These are phyloP conservation scores for Phylloporus scabripes DNA, from an alignment of 768 basidiomycete genomes.

Conservation along the genomic window DNA sequence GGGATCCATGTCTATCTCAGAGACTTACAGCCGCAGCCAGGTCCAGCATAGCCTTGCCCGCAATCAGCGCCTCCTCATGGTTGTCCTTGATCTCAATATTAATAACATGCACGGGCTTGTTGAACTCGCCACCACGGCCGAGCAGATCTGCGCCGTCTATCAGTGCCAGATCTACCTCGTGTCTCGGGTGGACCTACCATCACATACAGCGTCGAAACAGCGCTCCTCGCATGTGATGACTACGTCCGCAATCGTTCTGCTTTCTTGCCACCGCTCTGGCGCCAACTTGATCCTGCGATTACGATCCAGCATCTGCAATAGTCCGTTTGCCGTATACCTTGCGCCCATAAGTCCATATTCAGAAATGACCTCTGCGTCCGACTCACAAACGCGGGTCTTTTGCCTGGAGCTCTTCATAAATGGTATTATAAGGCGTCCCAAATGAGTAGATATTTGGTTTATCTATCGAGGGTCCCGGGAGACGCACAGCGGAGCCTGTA, in stretches of 20 bases:
- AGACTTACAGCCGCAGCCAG: slow-evolving; percentile 77
- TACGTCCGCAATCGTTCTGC: slow-evolving; percentile 81
- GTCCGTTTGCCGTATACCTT: slow-evolving; percentile 90
- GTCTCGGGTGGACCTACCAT: slow-evolving; percentile 54
- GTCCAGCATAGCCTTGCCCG: slow-evolving; percentile 92
- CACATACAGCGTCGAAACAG: slow-evolving; percentile 97
- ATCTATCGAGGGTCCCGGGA: slow-evolving; percentile 95
- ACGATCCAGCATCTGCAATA: slow-evolving; percentile 93
- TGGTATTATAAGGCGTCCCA: slow-evolving; percentile 94
- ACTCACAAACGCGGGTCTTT: slow-evolving; percentile 85
- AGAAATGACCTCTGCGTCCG: not conserved
- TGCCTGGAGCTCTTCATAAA: slow-evolving; percentile 80
- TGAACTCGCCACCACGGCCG: slow-evolving; percentile 82
- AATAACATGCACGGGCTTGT: slow-evolving; percentile 91
- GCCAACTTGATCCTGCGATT: slow-evolving; percentile 88
- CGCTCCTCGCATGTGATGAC: slow-evolving; percentile 99
- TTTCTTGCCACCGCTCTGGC: slow-evolving; percentile 97
- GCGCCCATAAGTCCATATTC: slow-evolving; percentile 10
- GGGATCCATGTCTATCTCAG: not conserved
- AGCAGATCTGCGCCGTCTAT: slow-evolving; percentile 60
- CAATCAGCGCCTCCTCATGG: slow-evolving; percentile 95
- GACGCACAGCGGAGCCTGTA: slow-evolving; percentile 93
- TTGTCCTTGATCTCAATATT: slow-evolving; percentile 99
- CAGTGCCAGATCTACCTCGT: slow-evolving; percentile 11
- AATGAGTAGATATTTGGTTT: slow-evolving; percentile 96